Evolutionary conservation across 805 yeast species (phyloP).

Genomic region (Cyberlindnera misumaiensis): DNA sequence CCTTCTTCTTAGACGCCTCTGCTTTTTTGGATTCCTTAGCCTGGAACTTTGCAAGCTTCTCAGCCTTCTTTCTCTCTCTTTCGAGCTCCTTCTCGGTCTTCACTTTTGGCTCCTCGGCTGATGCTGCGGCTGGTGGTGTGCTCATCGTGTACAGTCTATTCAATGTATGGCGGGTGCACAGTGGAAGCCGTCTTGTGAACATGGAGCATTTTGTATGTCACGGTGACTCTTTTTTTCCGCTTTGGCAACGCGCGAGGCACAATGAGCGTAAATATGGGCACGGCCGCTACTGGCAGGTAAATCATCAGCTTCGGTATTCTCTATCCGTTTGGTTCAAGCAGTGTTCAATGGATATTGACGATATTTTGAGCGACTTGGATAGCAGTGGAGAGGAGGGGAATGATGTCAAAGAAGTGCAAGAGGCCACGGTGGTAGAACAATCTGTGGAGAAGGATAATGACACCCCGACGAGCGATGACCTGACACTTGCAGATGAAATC

Average conservation of each 20-base stretch:
- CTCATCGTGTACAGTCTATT: constrained; percentile 5
- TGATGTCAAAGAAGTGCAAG: neutral
- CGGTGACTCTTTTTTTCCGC: constrained; percentile 3
- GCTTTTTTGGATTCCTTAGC: constrained; percentile 77
- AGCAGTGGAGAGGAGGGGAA: constrained; percentile 15
- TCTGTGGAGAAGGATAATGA: constrained; percentile 1
- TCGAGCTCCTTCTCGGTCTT: constrained; percentile 79
- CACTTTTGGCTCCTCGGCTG: constrained; percentile 29
- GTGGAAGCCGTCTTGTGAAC: constrained; percentile 4
- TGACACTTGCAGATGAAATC: constrained; percentile 9
- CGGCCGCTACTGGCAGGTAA: neutral
- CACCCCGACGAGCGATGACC: neutral
- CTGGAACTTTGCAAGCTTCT: constrained; percentile 77
- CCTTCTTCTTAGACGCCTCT: constrained; percentile 33
- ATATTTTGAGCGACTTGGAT: constrained; percentile 29
- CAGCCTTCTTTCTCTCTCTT: constrained; percentile 83
- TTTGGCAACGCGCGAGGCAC: neutral
- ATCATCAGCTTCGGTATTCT: too few species aligned
- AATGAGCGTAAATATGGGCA: constrained; percentile 1
- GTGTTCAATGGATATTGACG: constrained; percentile 7
- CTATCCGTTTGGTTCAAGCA: too few species aligned
- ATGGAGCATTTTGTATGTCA: neutral
- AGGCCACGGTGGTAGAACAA: constrained; percentile 4
- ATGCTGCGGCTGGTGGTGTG: constrained; percentile 9
- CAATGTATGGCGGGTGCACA: neutral